These are phyloP conservation scores for Colletotrichum tropicicola DNA, from an alignment of 2,329 filamentous ascomycete species.

Conservation along the genomic window DNA sequence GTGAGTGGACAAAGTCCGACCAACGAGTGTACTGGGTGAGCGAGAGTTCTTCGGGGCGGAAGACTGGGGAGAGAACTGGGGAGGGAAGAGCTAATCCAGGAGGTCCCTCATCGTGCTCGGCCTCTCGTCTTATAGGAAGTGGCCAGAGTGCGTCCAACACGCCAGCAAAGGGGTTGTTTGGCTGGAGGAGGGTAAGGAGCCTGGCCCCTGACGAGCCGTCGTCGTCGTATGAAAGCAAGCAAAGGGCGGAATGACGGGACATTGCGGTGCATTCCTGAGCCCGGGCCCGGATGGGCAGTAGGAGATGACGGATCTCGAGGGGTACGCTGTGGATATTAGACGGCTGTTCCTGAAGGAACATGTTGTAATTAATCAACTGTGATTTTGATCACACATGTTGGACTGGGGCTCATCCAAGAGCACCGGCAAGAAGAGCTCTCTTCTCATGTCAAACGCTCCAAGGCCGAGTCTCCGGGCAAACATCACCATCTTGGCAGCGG, in stretches of 20 bases:
- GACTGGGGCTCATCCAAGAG: too few relatives aligned
- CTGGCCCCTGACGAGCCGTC: not conserved
- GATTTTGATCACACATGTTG: too few relatives aligned
- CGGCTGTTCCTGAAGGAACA: not conserved
- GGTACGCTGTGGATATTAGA: not conserved
- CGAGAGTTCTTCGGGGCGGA: not conserved
- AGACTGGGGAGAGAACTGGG: slow-evolving; percentile 1
- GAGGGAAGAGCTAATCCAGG: not conserved
- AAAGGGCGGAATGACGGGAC: slow-evolving; percentile 30
- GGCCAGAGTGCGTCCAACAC: not conserved
- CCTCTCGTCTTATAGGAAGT: slow-evolving; percentile 11
- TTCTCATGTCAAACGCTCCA: not conserved
- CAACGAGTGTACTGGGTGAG: not conserved
- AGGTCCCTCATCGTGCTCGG: not conserved
- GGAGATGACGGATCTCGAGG: not conserved
- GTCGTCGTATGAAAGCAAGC: slow-evolving; percentile 3
- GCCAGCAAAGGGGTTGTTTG: not conserved
- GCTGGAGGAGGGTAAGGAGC: not conserved
- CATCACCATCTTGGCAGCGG: not conserved
- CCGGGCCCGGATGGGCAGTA: slow-evolving; percentile 6
- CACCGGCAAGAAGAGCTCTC: not conserved
- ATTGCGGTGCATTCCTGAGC: slow-evolving; percentile 31
- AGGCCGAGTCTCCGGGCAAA: not conserved
- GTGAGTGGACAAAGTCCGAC: slow-evolving; percentile 18
- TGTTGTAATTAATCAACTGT: too few relatives aligned